Evolutionary conservation across 495 filamentous ascomycete genomes (phyloP), one percentile per base, ranked within the genome.

Genomic region (Aspergillus ellipticus): DNA sequence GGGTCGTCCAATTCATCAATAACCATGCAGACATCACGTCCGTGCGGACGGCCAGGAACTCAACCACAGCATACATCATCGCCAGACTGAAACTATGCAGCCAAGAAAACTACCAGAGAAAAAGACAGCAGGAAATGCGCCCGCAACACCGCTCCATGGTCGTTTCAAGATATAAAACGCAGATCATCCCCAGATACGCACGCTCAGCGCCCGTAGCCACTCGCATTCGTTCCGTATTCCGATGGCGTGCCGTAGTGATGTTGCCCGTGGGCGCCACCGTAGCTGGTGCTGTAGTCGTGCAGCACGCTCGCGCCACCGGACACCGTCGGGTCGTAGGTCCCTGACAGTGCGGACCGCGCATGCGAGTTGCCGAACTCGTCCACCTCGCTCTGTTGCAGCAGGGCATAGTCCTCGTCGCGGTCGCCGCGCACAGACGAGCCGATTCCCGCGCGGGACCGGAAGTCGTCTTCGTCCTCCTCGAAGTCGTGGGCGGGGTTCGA

Each of bases 401-500:
- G 65, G 41, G 73, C 72, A 37, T 78, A 77, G 61, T 78, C 75
- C 53, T 80, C 74, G 22, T 79, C 75, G 13, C 63, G 72, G 41
- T 77, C 70, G 42, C 66, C 53, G 46, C 64, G 65, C 20, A 64
- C 58, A 1, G 73, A 67, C 6, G 67, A 62, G 26, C 61, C 66
- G 64, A 72, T 67, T 19, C 66, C 70, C 11, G 56, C 70, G 4
- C 75, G 71, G 20, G 74, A 76, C 17, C 77, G 70, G 69, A 78
- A 76, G 56, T 78, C 74, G 17, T 79, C 75, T 35, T 77, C 72
- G 31, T 79, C 76, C 17, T 78, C 73, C 42, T 77, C 74, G 50
- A 77, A 74, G 47, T 80, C 76, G 55, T 78, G 74, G 33, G 67
- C 71, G 6, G 75, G 72, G 53, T 79, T 79, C 1, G 76, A 72